A percentile compares a stretch with the other conserved stretches of the same genome.
Evolutionary conservation across 345 rosid genomes (phyloP).

Genomic region (Dimocarpus longan): DNA sequence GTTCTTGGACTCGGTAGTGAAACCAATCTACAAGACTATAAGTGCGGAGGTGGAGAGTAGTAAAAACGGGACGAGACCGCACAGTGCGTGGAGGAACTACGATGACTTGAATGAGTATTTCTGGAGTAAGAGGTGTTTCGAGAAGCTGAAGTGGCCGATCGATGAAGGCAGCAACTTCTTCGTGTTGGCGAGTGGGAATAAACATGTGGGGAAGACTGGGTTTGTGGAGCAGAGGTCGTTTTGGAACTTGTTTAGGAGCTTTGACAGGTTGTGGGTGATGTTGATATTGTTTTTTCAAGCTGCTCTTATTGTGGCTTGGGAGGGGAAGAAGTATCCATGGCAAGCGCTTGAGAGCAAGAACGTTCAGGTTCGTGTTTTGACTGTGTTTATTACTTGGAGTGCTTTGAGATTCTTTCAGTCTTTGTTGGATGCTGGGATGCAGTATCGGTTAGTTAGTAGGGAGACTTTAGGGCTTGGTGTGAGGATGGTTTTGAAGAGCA

Average conservation of each 20-base stretch:
- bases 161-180: conserved; percentile 77
- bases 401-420: conserved; percentile 82
- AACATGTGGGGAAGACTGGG: conserved; percentile 92
- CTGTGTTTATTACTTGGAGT: conserved; percentile 86
- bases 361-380: conserved; percentile 72
- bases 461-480: conserved; percentile 72
- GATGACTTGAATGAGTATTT: conserved; percentile 96
- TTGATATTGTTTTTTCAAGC: conserved; percentile 76
- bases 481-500: conserved; percentile 75
- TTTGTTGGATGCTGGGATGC: conserved; percentile 69
- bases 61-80: conserved; percentile 92
- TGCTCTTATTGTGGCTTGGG: conserved; percentile 78
- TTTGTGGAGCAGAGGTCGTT: conserved; percentile 96
- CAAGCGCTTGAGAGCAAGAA: conserved; percentile 43
- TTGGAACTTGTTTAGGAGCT: conserved; percentile 83
- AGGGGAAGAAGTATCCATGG: conserved; percentile 62
- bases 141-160: conserved; percentile 87
- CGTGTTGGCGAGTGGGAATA: conserved; percentile 47
- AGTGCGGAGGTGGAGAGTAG: conserved; percentile 82
- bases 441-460: conserved; percentile 65
- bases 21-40: conserved; percentile 78
- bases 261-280: conserved; percentile 89
- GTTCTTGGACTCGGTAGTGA: conserved; percentile 66
- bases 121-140: conserved; percentile 88
- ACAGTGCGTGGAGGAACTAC: conserved; percentile 88